These are phyloP conservation scores for Amaranthus tricolor DNA, from an alignment of 179 eudicot genomes.

Conservation along the genomic window DNA sequence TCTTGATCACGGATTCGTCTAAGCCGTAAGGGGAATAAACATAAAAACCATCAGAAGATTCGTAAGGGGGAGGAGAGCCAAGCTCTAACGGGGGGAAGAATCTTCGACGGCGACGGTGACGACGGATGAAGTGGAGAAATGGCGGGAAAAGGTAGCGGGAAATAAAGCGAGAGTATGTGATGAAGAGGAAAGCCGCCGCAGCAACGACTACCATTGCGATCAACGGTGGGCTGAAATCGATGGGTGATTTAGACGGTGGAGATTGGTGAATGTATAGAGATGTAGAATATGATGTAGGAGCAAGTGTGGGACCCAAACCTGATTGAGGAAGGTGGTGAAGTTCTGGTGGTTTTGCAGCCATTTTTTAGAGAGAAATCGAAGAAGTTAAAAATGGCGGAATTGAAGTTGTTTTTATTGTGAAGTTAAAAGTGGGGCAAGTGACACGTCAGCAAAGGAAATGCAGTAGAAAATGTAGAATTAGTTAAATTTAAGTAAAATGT, in stretches of 20 bases:
- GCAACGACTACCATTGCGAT: constrained; percentile 88
- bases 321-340: constrained; percentile 13
- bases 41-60: constrained; percentile 42
- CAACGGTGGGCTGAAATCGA: constrained; percentile 83
- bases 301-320: constrained; percentile 2
- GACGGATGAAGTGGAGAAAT: constrained; percentile 29
- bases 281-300: constrained; percentile 5
- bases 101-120: constrained; percentile 42
- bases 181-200: constrained; percentile 71
- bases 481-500: no score
- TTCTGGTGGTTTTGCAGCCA: constrained; percentile 28
- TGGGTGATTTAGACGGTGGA: constrained; percentile 43
- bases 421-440: constrained; percentile 5
- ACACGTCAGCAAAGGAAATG: constrained; percentile 13
- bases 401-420: neutral
- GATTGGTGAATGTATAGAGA: constrained; percentile 17
- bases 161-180: constrained; percentile 78
- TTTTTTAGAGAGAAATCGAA: neutral
- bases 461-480: no score
- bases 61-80: constrained; percentile 37
- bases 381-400: no score
- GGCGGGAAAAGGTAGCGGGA: constrained; percentile 51
- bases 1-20: constrained; percentile 70
- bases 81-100: constrained; percentile 34
- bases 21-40: constrained; percentile 77